A percentile compares a stretch with the other conserved stretches of the same genome.
These are phyloP conservation scores for Angomonas ambiguus DNA, from an alignment of 208 protist genomes.

Conservation along the genomic window DNA sequence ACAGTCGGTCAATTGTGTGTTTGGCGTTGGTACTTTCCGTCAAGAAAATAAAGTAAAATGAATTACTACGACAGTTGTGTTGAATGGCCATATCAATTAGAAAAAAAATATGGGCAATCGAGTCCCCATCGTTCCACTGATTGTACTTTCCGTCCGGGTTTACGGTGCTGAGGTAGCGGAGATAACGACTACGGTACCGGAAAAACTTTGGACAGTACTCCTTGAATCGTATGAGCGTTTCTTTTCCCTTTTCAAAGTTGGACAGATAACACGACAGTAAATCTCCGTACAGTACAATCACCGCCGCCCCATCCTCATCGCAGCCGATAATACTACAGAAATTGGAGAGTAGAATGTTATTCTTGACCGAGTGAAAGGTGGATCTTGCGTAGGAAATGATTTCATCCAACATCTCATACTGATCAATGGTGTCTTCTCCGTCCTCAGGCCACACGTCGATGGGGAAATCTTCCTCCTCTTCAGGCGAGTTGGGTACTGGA, in stretches of 20 bases:
- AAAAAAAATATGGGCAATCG: constrained; percentile 31
- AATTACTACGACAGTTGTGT: constrained; percentile 21
- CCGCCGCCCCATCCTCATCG: constrained; percentile 20
- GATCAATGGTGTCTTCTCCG: neutral
- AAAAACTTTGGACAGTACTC: constrained; percentile 24
- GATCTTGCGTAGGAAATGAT: constrained; percentile 2
- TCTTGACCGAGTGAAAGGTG: constrained; percentile 13
- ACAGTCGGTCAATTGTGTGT: constrained; percentile 5
- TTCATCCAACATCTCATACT: constrained; percentile 9
- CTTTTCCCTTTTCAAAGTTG: constrained; percentile 11
- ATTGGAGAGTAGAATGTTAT: constrained; percentile 20
- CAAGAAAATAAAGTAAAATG: constrained; percentile 37
- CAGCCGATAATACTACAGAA: constrained; percentile 38
- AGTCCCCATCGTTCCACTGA: constrained; percentile 21
- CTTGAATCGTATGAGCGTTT: neutral
- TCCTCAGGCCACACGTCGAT: neutral
- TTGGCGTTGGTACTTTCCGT: constrained; percentile 14
- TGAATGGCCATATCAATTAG: constrained; percentile 26
- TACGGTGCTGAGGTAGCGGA: neutral
- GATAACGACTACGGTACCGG: neutral
- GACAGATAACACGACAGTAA: constrained; percentile 30
- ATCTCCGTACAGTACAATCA: constrained; percentile 39
- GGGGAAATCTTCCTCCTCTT: neutral
- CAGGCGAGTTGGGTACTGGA: neutral
- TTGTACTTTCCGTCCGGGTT: constrained; percentile 6